Conservation (phyloP, 495 filamentous ascomycete genomes). For the Cenococcum geophilum region DNA sequence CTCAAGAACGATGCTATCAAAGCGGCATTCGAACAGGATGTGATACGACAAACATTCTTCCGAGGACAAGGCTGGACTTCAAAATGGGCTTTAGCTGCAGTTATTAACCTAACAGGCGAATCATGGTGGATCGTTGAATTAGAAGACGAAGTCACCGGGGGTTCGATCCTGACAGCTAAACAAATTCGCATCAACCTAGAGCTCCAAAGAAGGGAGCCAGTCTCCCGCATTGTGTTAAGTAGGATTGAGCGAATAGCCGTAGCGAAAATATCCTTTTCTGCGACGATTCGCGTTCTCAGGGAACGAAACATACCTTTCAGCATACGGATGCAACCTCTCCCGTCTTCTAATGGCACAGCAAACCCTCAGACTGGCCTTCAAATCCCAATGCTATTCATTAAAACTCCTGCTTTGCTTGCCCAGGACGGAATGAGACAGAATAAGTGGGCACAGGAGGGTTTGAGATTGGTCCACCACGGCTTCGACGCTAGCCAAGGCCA, state of each 20-base stretch:
- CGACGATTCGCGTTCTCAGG: not conserved
- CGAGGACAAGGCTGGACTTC: slow-evolving; percentile 29
- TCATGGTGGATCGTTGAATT: slow-evolving; percentile 37
- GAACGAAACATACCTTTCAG: not conserved
- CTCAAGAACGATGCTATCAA: slow-evolving; percentile 25
- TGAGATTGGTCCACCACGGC: slow-evolving; percentile 10
- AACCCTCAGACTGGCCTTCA: not conserved
- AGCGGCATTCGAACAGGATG: slow-evolving; percentile 27
- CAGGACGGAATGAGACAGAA: too few relatives aligned
- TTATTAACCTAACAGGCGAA: slow-evolving; percentile 31
- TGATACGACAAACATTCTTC: slow-evolving; percentile 31
- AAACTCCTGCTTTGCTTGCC: not conserved
- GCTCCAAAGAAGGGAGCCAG: slow-evolving; percentile 1
- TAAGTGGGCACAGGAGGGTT: slow-evolving; percentile 1
- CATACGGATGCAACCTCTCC: not conserved
- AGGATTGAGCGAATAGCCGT: slow-evolving; percentile 1
- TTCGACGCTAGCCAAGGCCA: slow-evolving; percentile 13
- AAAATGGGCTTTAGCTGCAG: slow-evolving; percentile 33
- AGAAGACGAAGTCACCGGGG: not conserved
- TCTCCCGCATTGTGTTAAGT: not conserved
- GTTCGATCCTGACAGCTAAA: slow-evolving; percentile 7
- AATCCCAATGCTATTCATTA: slow-evolving; percentile 13
- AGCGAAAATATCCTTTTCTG: not conserved
- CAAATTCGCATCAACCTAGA: slow-evolving; percentile 8
- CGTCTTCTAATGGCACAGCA: not conserved